phyloP scores from a whole-genome alignment of 495 filamentous ascomycete species.

The Aspergillus avenaceus region DNA sequence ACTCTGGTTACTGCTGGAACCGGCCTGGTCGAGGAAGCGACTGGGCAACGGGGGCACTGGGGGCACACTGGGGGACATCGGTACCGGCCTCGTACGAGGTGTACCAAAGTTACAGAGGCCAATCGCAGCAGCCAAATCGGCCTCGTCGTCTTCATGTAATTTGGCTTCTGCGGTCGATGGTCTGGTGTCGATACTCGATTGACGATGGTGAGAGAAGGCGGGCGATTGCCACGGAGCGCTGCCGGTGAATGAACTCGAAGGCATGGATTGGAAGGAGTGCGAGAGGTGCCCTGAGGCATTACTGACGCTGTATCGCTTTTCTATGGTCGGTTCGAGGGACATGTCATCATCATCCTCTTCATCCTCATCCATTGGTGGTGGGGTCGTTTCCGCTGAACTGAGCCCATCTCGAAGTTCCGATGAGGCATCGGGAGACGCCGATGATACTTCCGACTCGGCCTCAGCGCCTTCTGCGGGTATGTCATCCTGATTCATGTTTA shows the following conservation, averaged over 20 bases:
- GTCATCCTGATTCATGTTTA: slow-evolving; percentile 78
- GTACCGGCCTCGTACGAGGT: slow-evolving; percentile 65
- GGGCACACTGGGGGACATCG: slow-evolving; percentile 71
- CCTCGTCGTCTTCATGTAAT: slow-evolving; percentile 58
- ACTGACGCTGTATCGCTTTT: slow-evolving; percentile 51
- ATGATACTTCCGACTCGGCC: slow-evolving; percentile 73
- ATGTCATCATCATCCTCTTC: slow-evolving; percentile 42
- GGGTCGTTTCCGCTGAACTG: slow-evolving; percentile 56
- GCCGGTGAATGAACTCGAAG: slow-evolving; percentile 49
- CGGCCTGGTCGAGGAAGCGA: slow-evolving; percentile 37
- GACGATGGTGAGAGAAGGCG: slow-evolving; percentile 42
- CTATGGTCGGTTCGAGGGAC: slow-evolving; percentile 32
- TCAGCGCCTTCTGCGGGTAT: slow-evolving; percentile 55
- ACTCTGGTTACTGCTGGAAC: slow-evolving; percentile 24
- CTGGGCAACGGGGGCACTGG: slow-evolving; percentile 81
- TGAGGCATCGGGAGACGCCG: slow-evolving; percentile 73
- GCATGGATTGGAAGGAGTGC: slow-evolving; percentile 79
- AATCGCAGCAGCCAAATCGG: slow-evolving; percentile 78
- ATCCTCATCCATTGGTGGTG: slow-evolving; percentile 48
- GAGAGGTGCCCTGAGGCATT: slow-evolving; percentile 63
- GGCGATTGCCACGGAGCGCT: slow-evolving; percentile 45
- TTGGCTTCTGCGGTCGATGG: slow-evolving; percentile 58
- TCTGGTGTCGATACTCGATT: slow-evolving; percentile 59
- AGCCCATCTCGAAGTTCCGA: slow-evolving; percentile 68
- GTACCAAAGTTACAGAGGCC: slow-evolving; percentile 90